Base-by-base conservation (phyloP, 1,139 yeast genomes). In the Diutina ranongensis region DNA sequence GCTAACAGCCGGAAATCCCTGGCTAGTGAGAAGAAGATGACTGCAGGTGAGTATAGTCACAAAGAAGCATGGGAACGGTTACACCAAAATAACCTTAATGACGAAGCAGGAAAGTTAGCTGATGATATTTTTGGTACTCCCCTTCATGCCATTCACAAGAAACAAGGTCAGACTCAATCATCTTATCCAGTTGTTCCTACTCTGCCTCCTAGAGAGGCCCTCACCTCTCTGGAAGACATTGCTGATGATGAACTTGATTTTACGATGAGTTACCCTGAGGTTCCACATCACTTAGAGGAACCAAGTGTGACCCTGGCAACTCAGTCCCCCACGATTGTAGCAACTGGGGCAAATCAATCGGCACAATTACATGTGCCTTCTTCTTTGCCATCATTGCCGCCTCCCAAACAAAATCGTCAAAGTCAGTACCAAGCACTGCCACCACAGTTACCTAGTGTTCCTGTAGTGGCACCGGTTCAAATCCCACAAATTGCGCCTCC, bases 11-110 rank as follows among this genome's bases (percentile, higher is more conserved):
- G 42, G 32, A 38, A 38, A 21, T 38, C 42, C n/a, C 42, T 38
- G 42, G 28, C 42, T 2, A 16, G 31, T 8, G 42, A 38, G 4
- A 38, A 38, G 25, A 31, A 32, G 12, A 22, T 18, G 4, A 19
- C 12, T n/a, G 10, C 10, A 7, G 42, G 42, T 9, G 61, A 59
- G 19, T 60, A 60, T 40, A 63, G 61, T 32, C 57, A 53, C 45
- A 63, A 62, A 45, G 73, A 68, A 48, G 70, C 72, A 0, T 68
- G 74, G 74, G 64, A 65, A 49, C 54, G 50, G 38, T 55, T 49
- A 45, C 59, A 58, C 45, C 54, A 50, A 28, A 58, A 62, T 46
- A 22, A 25, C 10, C 28, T 38, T 13, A 38, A 22, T 25, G 42
- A 38, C 13, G 42, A 38, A 20, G 69, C 74, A 1, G 71, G 63